Base-by-base conservation (phyloP, 306 rosid species). In the Cucumis hystrix region DNA sequence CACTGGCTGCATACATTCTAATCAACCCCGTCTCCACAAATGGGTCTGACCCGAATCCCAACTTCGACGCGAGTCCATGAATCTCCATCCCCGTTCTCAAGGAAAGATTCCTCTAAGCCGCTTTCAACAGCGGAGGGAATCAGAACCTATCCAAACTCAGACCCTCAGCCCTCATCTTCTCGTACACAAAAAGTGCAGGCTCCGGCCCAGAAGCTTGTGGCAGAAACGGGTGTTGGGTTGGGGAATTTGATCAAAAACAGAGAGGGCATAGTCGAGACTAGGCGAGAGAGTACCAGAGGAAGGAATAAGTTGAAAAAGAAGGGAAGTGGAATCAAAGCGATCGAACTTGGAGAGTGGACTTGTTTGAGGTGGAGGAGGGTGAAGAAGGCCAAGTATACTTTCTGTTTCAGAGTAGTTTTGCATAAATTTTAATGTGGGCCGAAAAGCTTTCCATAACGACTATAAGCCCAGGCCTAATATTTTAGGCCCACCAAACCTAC, bases 51-150 rank as follows among this genome's bases (percentile, higher is more conserved):
- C 72, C 80, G 20, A 89, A 93, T 6, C 98, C 96, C 73, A 87
- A 68, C 90, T 88, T 91, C 49, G 82, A 81, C 2, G 81, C 86
- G 0, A 88, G 74, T 25, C 97, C 96, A 65, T 93, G 97, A 86
- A 91, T 86, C 87, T 91, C 97, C 77, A 84, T 70, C 13, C 98
- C 96, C 30, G 77, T 64, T 33, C n/a, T 65, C 64, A 88, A 60
- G 1, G 88, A 88, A 16, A 82, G 78, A 39, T 79, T 83, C 79
- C 84, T 86, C 0, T 94, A 80, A 58, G 83, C 88, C 0, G 94
- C 96, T 83, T 87, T 91, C 71, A 94, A 72, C 60, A 90, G 71
- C 5, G 96, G 89, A 2, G 98, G 98, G 74, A 91, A 88, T 89
- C 90, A 87, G 78, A 86, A 94, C 69, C 85, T 54, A 81, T 88